phyloP scores from a whole-genome alignment of 192 early-diverging fungal species.

The Cladochytrium replicatum region DNA sequence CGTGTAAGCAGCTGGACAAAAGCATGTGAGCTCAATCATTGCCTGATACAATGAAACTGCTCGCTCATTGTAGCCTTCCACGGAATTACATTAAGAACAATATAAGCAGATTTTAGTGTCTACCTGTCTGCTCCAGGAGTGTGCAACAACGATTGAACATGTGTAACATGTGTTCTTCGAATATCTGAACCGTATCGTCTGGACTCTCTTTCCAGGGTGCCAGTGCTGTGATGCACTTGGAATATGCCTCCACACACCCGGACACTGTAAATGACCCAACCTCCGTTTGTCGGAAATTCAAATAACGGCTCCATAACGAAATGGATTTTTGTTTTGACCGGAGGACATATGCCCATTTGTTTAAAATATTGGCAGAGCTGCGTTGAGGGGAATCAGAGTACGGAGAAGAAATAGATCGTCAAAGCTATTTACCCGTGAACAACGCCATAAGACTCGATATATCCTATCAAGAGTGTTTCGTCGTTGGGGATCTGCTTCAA shows the following conservation, averaged over 20 bases:
- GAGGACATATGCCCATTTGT: slow-evolving; percentile 31
- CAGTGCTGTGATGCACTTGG: slow-evolving; percentile 18
- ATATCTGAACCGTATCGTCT: not conserved
- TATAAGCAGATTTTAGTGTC: slow-evolving; percentile 14
- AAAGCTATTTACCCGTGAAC: not conserved
- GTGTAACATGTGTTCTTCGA: not conserved
- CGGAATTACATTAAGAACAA: not conserved
- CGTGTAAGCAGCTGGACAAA: slow-evolving; percentile 28
- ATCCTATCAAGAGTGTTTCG: slow-evolving; percentile 17
- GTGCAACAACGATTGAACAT: not conserved
- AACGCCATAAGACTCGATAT: slow-evolving; percentile 15
- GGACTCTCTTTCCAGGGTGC: not conserved
- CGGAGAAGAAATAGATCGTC: not conserved
- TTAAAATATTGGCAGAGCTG: slow-evolving; percentile 16
- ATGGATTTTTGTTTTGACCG: slow-evolving; percentile 9
- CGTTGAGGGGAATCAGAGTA: not conserved
- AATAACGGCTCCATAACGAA: slow-evolving; percentile 29
- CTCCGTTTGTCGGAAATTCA: slow-evolving; percentile 33
- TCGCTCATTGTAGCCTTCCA: slow-evolving; percentile 24
- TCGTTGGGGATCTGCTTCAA: slow-evolving; percentile 13
- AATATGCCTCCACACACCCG: slow-evolving; percentile 22
- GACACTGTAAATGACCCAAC: slow-evolving; percentile 24
- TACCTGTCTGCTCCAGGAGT: not conserved
- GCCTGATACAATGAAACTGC: slow-evolving; percentile 34
- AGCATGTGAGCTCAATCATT: slow-evolving; percentile 35